Conservation (phyloP, 106 monocot genomes). For the Acanthochlamys bracteata region DNA sequence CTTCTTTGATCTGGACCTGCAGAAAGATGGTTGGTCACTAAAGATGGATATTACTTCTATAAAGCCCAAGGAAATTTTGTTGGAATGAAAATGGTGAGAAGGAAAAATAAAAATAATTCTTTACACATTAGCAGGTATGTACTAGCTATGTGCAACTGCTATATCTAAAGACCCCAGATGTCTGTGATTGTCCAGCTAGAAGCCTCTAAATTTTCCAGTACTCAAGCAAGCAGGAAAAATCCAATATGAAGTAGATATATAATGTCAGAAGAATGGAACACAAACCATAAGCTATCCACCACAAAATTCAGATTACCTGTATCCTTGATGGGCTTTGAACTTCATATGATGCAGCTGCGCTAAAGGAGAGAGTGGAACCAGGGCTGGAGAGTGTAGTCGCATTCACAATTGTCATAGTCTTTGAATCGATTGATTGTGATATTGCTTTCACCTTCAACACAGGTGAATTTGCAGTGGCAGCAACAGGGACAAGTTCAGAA, state of each 20-base stretch:
- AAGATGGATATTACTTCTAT: background rate
- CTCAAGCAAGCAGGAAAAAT: no score
- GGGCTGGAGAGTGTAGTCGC: constrained; percentile 47
- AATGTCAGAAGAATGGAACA: no score
- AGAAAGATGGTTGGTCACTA: background rate
- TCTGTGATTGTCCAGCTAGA: no score
- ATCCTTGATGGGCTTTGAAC: constrained; percentile 78
- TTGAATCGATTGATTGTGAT: constrained; percentile 66
- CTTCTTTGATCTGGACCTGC: constrained; percentile 82
- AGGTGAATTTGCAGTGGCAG: constrained; percentile 43
- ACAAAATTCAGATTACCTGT: constrained; percentile 28
- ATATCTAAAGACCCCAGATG: no score
- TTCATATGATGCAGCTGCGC: constrained; percentile 85
- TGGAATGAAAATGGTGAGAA: no score
- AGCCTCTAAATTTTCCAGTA: no score
- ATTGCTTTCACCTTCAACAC: constrained; percentile 74
- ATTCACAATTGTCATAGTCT: constrained; percentile 48
- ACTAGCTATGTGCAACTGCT: no score
- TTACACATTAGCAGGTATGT: no score
- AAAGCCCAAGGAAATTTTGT: no score
- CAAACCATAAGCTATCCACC: background rate
- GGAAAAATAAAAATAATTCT: no score
- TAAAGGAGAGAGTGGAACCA: constrained; percentile 60
- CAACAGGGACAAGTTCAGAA: constrained; percentile 76
- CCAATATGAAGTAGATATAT: no score